Evolutionary conservation across 129 eudicot species (phyloP), one percentile per base, ranked within the genome.

Genomic region (Silybum marianum): DNA sequence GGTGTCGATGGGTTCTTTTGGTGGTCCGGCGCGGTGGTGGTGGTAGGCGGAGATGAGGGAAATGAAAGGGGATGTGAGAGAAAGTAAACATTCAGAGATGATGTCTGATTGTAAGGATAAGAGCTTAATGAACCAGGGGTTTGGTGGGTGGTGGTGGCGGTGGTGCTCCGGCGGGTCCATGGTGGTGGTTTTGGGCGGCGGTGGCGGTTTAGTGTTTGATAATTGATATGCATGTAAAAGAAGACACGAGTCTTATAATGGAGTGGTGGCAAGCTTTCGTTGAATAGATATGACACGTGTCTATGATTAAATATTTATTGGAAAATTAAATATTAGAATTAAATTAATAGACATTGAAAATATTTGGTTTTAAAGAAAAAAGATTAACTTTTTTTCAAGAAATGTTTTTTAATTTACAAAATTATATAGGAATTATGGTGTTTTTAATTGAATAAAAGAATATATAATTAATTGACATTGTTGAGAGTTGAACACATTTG

Each of bases 21-120:
- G 42, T 68, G 40, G 19, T 77, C 30, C 10, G 79, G 54, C 8
- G 2, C 71, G 38, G 22, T 30, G 51, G 75, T 69, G 14, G 75
- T 69, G 14, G 83, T 39, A 4, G 65, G 74, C 0, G 78, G 74
- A 71, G 71, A 21, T 23, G 82, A 30, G 74, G 89, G 54, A 82
- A 68, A 72, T 0, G 71, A 83, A 54, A 62, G 93, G 91, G 24
- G 90, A 85, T 12, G 78, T 63, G 30, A 90, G 81, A 38, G 79
- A 69, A 32, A 76, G 16, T 21, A 87, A 13, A 26, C 79, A 80
- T 80, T 24, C 73, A 54, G 78, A 63, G 54, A 87, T n/a, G 2
- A 85, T 71, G 25, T 88, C 86, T 8, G 85, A 63, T 85, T 87
- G 89, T 10, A 81, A 76, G 18, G 86, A 74, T 75, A 88, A 13